A percentile compares a stretch with the other conserved stretches of the same genome.
These are phyloP conservation scores for Intubia oerlemansii DNA, from an alignment of 2,329 filamentous ascomycete species.

Conservation along the genomic window DNA sequence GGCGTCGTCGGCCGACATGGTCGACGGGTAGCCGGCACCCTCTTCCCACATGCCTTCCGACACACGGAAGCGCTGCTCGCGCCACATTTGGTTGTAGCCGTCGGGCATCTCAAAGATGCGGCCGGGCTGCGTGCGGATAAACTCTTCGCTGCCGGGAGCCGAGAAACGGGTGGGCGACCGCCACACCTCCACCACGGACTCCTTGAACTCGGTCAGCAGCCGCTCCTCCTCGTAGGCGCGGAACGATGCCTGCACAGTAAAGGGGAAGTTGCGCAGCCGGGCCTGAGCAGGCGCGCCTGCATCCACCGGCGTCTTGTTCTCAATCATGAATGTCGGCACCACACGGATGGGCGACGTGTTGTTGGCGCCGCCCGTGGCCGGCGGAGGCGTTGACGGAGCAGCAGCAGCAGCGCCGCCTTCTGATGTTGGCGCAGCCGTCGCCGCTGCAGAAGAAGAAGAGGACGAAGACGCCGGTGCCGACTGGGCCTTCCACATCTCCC, in stretches of 20 bases:
- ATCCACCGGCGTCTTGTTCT: constrained; percentile 75
- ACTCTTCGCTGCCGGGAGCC: constrained; percentile 51
- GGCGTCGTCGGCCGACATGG: constrained; percentile 5
- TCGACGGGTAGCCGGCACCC: constrained; percentile 39
- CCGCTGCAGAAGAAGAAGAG: too few relatives aligned
- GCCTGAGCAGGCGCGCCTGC: constrained; percentile 62
- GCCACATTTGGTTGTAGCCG: constrained; percentile 89
- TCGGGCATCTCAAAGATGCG: constrained; percentile 94
- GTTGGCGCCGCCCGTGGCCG: too few relatives aligned
- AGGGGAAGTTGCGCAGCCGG: constrained; percentile 47
- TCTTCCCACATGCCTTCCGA: constrained; percentile 86
- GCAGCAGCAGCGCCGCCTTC: too few relatives aligned
- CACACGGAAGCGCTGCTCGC: constrained; percentile 65
- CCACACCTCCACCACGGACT: constrained; percentile 91
- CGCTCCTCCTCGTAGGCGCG: constrained; percentile 75
- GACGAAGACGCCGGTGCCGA: constrained; percentile 27
- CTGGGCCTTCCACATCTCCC: constrained; percentile 46
- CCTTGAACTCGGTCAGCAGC: constrained; percentile 88
- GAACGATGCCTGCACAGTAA: constrained; percentile 46
- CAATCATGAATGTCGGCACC: constrained; percentile 62
- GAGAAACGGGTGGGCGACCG: constrained; percentile 48
- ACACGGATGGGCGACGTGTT: too few relatives aligned
- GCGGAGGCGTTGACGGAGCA: too few relatives aligned
- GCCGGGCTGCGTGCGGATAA: constrained; percentile 49
- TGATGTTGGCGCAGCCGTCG: too few relatives aligned